These are phyloP conservation scores for Plasmodium cynomolgi DNA, from an alignment of 169 alveolate genomes.

Conservation along the genomic window DNA sequence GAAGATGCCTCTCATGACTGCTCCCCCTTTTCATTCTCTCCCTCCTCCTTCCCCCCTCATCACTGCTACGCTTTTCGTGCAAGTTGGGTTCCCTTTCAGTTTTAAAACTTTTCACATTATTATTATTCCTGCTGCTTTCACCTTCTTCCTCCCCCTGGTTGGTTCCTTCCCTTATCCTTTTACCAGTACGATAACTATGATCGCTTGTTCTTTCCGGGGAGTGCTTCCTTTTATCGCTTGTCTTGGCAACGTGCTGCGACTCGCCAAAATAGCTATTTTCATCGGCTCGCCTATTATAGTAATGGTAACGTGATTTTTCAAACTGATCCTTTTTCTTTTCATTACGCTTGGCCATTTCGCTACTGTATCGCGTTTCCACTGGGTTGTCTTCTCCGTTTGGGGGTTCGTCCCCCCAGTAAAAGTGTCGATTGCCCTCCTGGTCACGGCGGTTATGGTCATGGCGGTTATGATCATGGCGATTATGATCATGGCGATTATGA, in stretches of 20 bases:
- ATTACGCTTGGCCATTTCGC: neutral
- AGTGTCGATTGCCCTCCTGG: neutral
- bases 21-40: neutral
- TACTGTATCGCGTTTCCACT: neutral
- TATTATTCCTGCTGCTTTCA: neutral
- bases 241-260: neutral
- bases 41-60: neutral
- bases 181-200: neutral
- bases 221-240: neutral
- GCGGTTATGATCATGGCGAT: neutral
- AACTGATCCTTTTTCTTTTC: slow-evolving; percentile 17
- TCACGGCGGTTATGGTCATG: neutral
- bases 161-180: neutral
- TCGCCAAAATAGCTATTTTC: neutral
- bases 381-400: neutral
- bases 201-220: neutral
- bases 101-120: neutral
- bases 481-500: neutral
- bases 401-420: neutral
- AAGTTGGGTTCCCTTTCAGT: neutral
- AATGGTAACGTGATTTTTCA: neutral
- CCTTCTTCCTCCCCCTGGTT: neutral
- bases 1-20: neutral
- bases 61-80: neutral
- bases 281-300: neutral